Percentiles rank a stretch among this genome's conserved stretches.
phyloP scores from a whole-genome alignment of 2,329 filamentous ascomycete species.

The Aspergillus arachidicola region DNA sequence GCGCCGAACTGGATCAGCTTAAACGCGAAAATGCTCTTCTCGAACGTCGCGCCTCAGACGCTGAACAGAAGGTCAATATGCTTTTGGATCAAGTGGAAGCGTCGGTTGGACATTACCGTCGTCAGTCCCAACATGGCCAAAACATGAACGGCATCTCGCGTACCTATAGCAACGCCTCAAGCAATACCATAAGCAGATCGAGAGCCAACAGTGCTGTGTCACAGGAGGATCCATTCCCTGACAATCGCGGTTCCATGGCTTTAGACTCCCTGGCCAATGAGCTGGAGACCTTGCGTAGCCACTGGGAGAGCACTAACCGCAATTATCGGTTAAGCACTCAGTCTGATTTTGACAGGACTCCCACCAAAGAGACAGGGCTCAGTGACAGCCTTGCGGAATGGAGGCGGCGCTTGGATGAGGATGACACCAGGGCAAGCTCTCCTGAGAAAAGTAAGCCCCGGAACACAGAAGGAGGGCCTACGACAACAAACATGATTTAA shows the following conservation, averaged over 20 bases:
- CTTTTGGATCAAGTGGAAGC: slow-evolving; percentile 92
- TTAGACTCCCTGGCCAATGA: slow-evolving; percentile 91
- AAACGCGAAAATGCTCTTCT: slow-evolving; percentile 80
- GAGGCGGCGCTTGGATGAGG: slow-evolving; percentile 73
- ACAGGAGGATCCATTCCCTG: slow-evolving; percentile 47
- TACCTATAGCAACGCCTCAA: slow-evolving; percentile 58
- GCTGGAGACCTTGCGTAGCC: slow-evolving; percentile 82
- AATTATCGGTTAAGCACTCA: slow-evolving; percentile 88
- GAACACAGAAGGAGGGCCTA: slow-evolving; percentile 23
- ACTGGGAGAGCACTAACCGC: slow-evolving; percentile 96
- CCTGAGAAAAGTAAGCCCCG: slow-evolving; percentile 31
- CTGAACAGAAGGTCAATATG: slow-evolving; percentile 89
- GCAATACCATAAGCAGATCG: slow-evolving; percentile 46
- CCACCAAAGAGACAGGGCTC: slow-evolving; percentile 53
- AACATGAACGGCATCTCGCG: slow-evolving; percentile 48
- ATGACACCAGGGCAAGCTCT: slow-evolving; percentile 43
- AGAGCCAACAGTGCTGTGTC: slow-evolving; percentile 46
- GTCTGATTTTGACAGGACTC: slow-evolving; percentile 77
- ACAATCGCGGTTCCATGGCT: slow-evolving; percentile 67
- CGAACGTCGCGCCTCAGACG: slow-evolving; percentile 82
- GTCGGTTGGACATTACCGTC: slow-evolving; percentile 91
- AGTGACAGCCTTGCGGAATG: slow-evolving; percentile 77
- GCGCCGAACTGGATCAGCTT: slow-evolving; percentile 75
- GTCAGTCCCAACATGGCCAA: slow-evolving; percentile 61
- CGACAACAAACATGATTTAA: slow-evolving; percentile 40